Evolutionary conservation across 352 stramenopile species (phyloP), one percentile per base, ranked within the genome.

Genomic region (Phytophthora ohioensis): DNA sequence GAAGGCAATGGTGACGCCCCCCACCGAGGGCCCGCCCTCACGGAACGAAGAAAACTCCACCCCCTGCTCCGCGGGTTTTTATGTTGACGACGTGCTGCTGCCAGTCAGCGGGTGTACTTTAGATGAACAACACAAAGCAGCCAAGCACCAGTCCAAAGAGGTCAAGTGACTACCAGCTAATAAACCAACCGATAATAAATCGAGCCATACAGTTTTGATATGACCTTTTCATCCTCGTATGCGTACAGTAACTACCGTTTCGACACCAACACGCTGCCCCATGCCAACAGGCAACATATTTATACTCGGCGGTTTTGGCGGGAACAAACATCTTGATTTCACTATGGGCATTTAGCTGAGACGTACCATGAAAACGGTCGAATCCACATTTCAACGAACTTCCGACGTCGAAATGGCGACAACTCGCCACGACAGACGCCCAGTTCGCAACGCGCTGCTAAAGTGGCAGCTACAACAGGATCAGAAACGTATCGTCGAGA

Each of bases 41-140:
- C 70, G 65, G 59, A 78, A 57, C 61, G 56, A 69, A 66, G 56
- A 42, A 78, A 75, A 36, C 55, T 80, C 45, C 68, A 77, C 55
- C 69, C 73, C 27, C 63, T 74, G 13, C 55, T 60, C 11, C 51
- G 47, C 55, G 66, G 64, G 42, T 73, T 68, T 73, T 73, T 71
- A 68, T 76, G 69, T 68, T 81, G 63, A 78, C 56, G 31, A 64
- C 11, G 62, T 71, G 66, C 68, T 67, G 69, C 54, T 77, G 56
- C 62, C 54, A 53, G 57, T 74, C 57, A 76, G 72, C 72, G 72
- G 72, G 72, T 79, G 72, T 79, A 76, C 57, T 76, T 69, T 79
- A 79, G 67, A 70, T 67, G 31, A 58, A 64, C 49, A 71, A 65
- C 54, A 76, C n/a, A 27, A 68, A 66, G 52, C 64, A 70, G 64